Base-by-base conservation (phyloP, 345 rosid species). In the Eucalyptus grandis region DNA sequence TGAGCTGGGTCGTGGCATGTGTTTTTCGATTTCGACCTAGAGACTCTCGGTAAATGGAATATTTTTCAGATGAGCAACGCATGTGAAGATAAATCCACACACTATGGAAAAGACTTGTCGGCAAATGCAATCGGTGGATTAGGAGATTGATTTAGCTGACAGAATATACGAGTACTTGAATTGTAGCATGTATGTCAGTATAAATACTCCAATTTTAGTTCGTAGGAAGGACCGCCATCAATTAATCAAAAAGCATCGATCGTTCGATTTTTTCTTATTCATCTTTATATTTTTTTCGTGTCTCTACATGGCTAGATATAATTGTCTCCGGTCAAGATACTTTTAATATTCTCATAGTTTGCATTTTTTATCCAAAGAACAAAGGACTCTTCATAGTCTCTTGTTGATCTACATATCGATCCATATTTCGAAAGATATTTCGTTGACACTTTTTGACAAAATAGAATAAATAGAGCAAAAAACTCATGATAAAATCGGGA, bases 381-480 rank as follows among this genome's bases (percentile, higher is more conserved):
- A 56, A 56, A 10, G 62, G 30, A 56, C 13, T 56, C 13, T 9
- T 2, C 3, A 9, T 56, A 24, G 10, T 56, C 13, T 5, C 6
- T 56, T 56, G 13, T 56, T 6, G 1, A 22, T 0, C 3, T 56
- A 2, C 30, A 5, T 22, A 56, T 56, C 3, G 13, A 56, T 11
- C 30, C 6, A 56, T 2, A 24, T 10, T 56, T 56, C 0, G 0
- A 56, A 56, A 9, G 14, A 5, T 24, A 56, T 1, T 0, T 1
- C 3, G 0, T 56, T 1, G 0, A 56, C 1, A 24, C 30, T 56
- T 56, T 56, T 56, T 4, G 2, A 56, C 1, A 11, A 56, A 56
- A 24, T 4, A 56, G 0, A 56, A 24, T 10, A 1, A 24, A 56
- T 10, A 4, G 30, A 56, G 6, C 1, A 56, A 3, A 2, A 56